Conservation (phyloP, 495 filamentous ascomycete genomes). For the Penicillium desertorum region DNA sequence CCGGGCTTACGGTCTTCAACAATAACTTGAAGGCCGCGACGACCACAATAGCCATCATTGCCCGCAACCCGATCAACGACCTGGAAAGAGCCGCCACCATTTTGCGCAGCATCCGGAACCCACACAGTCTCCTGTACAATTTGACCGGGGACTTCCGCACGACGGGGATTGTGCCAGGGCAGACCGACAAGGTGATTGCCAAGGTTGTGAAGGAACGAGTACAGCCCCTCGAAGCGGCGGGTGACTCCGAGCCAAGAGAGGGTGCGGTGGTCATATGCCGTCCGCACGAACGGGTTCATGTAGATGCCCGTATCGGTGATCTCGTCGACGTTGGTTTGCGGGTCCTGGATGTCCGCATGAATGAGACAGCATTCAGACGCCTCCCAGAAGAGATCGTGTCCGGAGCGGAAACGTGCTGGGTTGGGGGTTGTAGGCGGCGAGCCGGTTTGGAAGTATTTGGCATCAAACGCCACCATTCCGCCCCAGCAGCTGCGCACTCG, state of each 20-base stretch:
- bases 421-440: constrained; percentile 13
- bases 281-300: constrained; percentile 71
- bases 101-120: constrained; percentile 37
- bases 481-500: constrained; percentile 78
- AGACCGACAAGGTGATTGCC: constrained; percentile 51
- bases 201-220: constrained; percentile 55
- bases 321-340: constrained; percentile 36
- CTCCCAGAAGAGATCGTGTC: constrained; percentile 68
- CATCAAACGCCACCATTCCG: constrained; percentile 78
- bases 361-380: constrained; percentile 79
- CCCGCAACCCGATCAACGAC: constrained; percentile 41
- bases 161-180: constrained; percentile 58
- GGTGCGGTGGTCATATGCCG: constrained; percentile 58
- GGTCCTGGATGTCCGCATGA: constrained; percentile 64
- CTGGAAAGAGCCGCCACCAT: constrained; percentile 44
- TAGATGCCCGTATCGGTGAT: constrained; percentile 58
- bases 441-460: constrained; percentile 54
- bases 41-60: constrained; percentile 58
- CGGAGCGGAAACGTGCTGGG: constrained; percentile 65
- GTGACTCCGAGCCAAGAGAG: constrained; percentile 56
- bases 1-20: constrained; percentile 50
- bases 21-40: constrained; percentile 56
- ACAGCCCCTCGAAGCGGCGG: constrained; percentile 59
- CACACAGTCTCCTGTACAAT: constrained; percentile 55
- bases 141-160: constrained; percentile 54